Evolutionary conservation across 495 filamentous ascomycete species (phyloP).

Genomic region (Neurospora tetrasperma): DNA sequence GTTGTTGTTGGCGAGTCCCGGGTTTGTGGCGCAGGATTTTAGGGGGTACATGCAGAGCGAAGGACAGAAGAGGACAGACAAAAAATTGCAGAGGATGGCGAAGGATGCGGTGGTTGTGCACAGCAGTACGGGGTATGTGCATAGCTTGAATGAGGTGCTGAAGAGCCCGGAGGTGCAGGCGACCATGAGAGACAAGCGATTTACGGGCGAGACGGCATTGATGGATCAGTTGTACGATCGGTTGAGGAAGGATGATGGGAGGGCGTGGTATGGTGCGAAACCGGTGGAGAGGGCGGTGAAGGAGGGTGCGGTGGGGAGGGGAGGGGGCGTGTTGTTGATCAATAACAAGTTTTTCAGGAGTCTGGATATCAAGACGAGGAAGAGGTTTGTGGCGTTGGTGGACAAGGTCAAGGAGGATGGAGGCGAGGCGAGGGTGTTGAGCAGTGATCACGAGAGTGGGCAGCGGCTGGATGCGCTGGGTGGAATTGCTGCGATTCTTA

Average conservation of each 20-base stretch:
- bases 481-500: constrained; percentile 80
- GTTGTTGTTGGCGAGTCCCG: constrained; percentile 80
- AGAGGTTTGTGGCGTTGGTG: constrained; percentile 73
- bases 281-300: constrained; percentile 81
- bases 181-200: constrained; percentile 74
- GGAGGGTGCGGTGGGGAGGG: constrained; percentile 79
- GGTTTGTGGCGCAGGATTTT: constrained; percentile 75
- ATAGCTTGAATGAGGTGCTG: constrained; percentile 77
- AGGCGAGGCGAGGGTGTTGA: constrained; percentile 78
- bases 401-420: constrained; percentile 86
- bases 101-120: constrained; percentile 68
- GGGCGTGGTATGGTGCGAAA: constrained; percentile 81
- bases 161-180: constrained; percentile 64
- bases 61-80: constrained; percentile 58
- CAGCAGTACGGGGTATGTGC: constrained; percentile 71
- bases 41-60: constrained; percentile 66
- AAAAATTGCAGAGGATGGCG: constrained; percentile 45
- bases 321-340: constrained; percentile 75
- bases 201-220: constrained; percentile 68
- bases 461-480: constrained; percentile 75
- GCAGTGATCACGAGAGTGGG: constrained; percentile 91
- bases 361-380: constrained; percentile 68
- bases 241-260: constrained; percentile 74
- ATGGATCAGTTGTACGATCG: constrained; percentile 81
- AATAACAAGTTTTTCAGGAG: constrained; percentile 78